Evolutionary conservation across 2,329 filamentous ascomycete species (phyloP).

Genomic region (Scytalidium lignicola): DNA sequence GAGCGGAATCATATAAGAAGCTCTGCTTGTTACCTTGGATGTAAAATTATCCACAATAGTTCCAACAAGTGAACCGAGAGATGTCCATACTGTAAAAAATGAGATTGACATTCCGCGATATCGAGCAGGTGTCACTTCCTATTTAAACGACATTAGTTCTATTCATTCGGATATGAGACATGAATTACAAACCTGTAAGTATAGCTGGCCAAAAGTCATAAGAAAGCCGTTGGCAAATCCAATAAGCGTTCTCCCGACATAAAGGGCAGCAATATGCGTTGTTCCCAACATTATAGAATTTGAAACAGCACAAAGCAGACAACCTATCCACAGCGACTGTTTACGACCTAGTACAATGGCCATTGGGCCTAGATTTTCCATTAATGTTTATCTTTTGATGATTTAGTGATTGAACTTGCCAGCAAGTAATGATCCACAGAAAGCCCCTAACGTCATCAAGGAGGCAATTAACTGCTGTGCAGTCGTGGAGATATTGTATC

Average conservation of each 20-base stretch:
- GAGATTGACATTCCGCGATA: slow-evolving; percentile 44
- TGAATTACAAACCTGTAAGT: slow-evolving; percentile 35
- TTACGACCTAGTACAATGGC: slow-evolving; percentile 38
- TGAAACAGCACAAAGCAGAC: slow-evolving; percentile 42
- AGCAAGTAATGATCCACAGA: slow-evolving; percentile 41
- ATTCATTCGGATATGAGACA: slow-evolving; percentile 14
- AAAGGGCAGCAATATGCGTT: slow-evolving; percentile 45
- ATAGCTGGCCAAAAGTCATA: slow-evolving; percentile 16
- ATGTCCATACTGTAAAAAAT: slow-evolving; percentile 43
- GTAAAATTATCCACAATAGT: slow-evolving; percentile 47
- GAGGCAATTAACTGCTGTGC: slow-evolving; percentile 50
- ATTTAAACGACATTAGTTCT: slow-evolving; percentile 2
- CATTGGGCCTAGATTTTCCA: slow-evolving; percentile 5
- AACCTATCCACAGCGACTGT: slow-evolving; percentile 40
- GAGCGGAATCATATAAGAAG: slow-evolving; percentile 31
- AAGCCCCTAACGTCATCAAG: slow-evolving; percentile 44
- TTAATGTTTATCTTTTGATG: too few relatives aligned
- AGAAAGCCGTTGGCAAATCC: slow-evolving; percentile 37
- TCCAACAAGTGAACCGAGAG: slow-evolving; percentile 43
- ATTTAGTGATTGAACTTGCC: slow-evolving; percentile 39
- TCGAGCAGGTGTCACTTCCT: slow-evolving; percentile 43
- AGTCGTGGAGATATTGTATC: slow-evolving; percentile 32
- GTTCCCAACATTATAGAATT: slow-evolving; percentile 56
- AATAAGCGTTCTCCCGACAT: slow-evolving; percentile 49
- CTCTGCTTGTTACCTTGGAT: slow-evolving; percentile 21